A percentile compares a stretch with the other conserved stretches of the same genome.
Evolutionary conservation across 805 yeast species (phyloP).

Genomic region (Clavispora fructus): DNA sequence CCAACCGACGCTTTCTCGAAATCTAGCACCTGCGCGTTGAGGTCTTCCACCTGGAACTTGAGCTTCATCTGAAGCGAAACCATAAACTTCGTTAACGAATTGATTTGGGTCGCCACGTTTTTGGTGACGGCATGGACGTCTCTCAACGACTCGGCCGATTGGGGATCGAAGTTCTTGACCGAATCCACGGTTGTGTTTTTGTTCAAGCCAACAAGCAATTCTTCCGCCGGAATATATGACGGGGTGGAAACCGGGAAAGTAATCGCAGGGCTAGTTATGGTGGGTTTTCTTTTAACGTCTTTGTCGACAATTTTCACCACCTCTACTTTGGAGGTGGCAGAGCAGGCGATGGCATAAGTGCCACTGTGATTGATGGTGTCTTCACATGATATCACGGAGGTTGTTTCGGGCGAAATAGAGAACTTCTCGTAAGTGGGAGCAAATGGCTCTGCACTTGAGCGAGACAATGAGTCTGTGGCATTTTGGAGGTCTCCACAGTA

Average conservation of each 20-base stretch:
- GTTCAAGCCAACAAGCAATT: not conserved
- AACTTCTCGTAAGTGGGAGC: conserved; percentile 3
- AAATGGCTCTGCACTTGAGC: not conserved
- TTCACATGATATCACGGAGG: conserved; percentile 14
- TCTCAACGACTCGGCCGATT: conserved; percentile 1
- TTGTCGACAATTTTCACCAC: not conserved
- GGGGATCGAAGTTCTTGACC: not conserved
- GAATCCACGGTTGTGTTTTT: not conserved
- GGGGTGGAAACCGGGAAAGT: not conserved
- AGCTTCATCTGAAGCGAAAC: conserved; percentile 8
- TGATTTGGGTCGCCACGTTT: conserved; percentile 3
- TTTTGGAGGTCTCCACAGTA: not conserved
- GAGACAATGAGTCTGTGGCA: not conserved
- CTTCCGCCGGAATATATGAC: not conserved
- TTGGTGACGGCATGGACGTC: conserved; percentile 4
- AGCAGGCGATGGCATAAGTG: conserved; percentile 19
- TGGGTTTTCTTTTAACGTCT: not conserved
- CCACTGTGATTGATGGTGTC: conserved; percentile 28
- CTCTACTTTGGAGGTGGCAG: conserved; percentile 1
- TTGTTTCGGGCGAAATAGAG: not conserved
- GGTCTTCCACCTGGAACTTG: conserved; percentile 18
- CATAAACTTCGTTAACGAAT: conserved; percentile 9
- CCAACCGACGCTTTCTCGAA: not conserved
- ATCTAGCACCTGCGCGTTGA: not conserved
- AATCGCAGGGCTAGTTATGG: too few relatives aligned